phyloP scores from a whole-genome alignment of 2,329 filamentous ascomycete genomes.

The Ascochyta fabae region DNA sequence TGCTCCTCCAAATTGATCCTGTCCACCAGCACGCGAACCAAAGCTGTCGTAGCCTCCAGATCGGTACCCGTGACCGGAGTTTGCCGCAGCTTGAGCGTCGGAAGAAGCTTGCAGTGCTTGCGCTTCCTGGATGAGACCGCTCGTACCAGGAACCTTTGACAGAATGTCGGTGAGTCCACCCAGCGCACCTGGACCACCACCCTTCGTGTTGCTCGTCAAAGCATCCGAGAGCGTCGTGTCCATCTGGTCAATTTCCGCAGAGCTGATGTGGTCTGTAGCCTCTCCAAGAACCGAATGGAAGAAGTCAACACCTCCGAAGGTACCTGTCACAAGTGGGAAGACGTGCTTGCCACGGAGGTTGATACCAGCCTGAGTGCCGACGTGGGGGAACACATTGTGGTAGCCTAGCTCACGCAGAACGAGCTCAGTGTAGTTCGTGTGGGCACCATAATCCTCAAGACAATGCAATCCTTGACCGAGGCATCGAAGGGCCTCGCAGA shows the following conservation, averaged over 20 bases:
- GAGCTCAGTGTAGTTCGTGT: conserved; percentile 63
- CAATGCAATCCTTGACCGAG: conserved; percentile 62
- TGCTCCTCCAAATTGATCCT: conserved; percentile 50
- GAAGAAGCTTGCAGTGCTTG: conserved; percentile 54
- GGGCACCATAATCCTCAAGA: conserved; percentile 62
- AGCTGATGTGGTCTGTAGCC: conserved; percentile 57
- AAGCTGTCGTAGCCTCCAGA: conserved; percentile 50
- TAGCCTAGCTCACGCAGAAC: conserved; percentile 60
- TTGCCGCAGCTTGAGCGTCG: conserved; percentile 55
- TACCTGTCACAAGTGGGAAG: conserved; percentile 61
- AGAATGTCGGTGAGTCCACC: conserved; percentile 71
- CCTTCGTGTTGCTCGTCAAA: conserved; percentile 36
- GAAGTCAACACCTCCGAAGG: conserved; percentile 61
- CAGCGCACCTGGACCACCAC: conserved; percentile 40
- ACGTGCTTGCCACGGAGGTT: conserved; percentile 56
- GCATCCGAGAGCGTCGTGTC: conserved; percentile 54
- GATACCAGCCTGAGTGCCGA: conserved; percentile 55
- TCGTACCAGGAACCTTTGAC: conserved; percentile 71
- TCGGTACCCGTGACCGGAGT: conserved; percentile 52
- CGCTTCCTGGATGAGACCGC: conserved; percentile 56
- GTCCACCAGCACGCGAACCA: conserved; percentile 43
- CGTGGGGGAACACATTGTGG: conserved; percentile 59
- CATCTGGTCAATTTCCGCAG: conserved; percentile 56
- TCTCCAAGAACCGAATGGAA: conserved; percentile 59
- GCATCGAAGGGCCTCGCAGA: conserved; percentile 57